phyloP scores from a whole-genome alignment of 139 green algal species.

The Marvania coccoides region DNA sequence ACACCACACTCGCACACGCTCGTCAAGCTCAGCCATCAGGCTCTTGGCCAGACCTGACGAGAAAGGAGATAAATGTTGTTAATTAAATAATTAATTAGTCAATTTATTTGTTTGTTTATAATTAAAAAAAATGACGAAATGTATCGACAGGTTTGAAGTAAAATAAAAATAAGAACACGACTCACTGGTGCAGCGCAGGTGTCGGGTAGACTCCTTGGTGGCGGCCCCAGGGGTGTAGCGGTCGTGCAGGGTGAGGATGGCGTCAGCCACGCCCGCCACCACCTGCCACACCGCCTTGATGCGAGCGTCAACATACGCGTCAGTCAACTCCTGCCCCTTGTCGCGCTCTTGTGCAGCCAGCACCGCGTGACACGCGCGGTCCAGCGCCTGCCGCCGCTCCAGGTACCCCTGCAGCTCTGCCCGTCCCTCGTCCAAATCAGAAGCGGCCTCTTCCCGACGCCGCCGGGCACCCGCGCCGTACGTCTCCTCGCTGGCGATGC shows the following conservation, averaged over 20 bases:
- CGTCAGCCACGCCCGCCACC: slow-evolving; percentile 29
- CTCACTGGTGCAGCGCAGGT: slow-evolving; percentile 13
- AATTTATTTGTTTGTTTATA: no score
- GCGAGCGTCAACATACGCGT: slow-evolving; percentile 19
- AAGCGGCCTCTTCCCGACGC: slow-evolving; percentile 13
- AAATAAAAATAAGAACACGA: no score
- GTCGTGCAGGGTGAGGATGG: slow-evolving; percentile 20
- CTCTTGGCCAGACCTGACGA: slow-evolving; percentile 19
- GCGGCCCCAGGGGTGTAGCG: slow-evolving; percentile 5
- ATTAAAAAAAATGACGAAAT: no score
- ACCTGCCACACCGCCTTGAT: slow-evolving; percentile 28
- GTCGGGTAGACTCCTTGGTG: slow-evolving; percentile 1
- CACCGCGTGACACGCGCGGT: slow-evolving; percentile 21
- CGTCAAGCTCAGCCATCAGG: slow-evolving; percentile 45
- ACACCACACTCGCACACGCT: slow-evolving; percentile 29
- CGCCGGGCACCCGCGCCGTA: not conserved
- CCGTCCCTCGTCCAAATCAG: slow-evolving; percentile 15
- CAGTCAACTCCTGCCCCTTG: slow-evolving; percentile 17
- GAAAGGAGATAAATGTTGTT: not conserved
- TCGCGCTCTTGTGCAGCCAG: slow-evolving; percentile 24
- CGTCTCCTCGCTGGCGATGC: slow-evolving; percentile 21
- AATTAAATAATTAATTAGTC: not conserved
- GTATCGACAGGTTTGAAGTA: no score
- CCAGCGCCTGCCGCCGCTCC: slow-evolving; percentile 9
- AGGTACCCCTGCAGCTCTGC: slow-evolving; percentile 8